Base-by-base conservation (phyloP, 345 rosid species). In the Trapa bicornis region DNA sequence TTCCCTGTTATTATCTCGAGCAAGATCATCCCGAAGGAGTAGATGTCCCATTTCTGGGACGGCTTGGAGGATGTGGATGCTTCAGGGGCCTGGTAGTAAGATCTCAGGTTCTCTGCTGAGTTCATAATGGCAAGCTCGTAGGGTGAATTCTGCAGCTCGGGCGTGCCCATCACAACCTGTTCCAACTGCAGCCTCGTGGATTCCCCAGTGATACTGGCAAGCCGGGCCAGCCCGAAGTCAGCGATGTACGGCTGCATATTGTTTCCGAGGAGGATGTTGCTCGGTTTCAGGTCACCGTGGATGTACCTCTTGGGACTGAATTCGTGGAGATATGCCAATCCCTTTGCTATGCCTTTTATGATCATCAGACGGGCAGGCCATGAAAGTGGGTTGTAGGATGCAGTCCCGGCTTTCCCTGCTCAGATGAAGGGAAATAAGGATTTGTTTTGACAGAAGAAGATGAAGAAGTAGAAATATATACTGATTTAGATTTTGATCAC, bases 1-100 rank as follows among this genome's bases (percentile, higher is more conserved):
- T 84, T 89, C 6, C 95, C 97, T 0, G 95, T 83, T 64, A 89
- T 73, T 79, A 87, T 74, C 75, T 94, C 99, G 12, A 91, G 85
- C 60, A 91, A 65, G 6, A 87, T 79, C 78, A 91, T 82, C 66
- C 99, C 97, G n/a, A 75, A 94, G 11, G 97, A 89, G 83, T 89
- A 87, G 47, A 94, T 81, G 73, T 94, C 99, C 96, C 99, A 89
- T 73, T 91, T 94, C 79, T 94, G 97, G 17, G 99, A 87, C 65
- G 97, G 96, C 82, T 86, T 91, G 32, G 79, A 75, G 41, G 66
- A 73, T 71, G 79, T 90, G 6, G 74, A 72, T 32, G 85, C 87
- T 81, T 94, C 96, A 4, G 97, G 96, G 67, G 96, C 88, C 72
- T 84, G 95, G 73, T 91, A 86, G 66, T 83, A 75, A 7, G 75